Evolutionary conservation across 202 grass and related monocot species (phyloP).

Genomic region (Cymbopogon flexuosus): DNA sequence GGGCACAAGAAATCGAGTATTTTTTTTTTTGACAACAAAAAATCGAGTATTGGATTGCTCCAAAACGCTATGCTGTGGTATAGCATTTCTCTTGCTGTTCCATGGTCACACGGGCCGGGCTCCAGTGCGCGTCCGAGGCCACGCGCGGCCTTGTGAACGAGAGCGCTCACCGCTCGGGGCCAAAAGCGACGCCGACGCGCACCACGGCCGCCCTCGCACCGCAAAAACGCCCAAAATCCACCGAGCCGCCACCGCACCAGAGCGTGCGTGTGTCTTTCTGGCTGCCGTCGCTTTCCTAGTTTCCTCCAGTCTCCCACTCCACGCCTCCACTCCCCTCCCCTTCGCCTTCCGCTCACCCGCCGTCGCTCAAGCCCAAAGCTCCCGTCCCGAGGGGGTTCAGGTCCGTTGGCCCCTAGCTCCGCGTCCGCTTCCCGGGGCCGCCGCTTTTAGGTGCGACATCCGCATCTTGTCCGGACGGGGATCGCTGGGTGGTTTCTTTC

Average conservation of each 20-base stretch:
- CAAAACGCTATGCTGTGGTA: too few species aligned
- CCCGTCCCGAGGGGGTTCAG: conserved; percentile 18
- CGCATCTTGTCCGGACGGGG: conserved; percentile 12
- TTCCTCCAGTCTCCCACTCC: not conserved
- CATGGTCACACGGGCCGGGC: too few species aligned
- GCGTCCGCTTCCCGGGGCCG: conserved; percentile 30
- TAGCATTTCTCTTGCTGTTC: too few species aligned
- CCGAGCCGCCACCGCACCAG: not conserved
- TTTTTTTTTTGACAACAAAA: too few species aligned
- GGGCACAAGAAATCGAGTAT: too few species aligned
- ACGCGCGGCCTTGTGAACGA: not conserved
- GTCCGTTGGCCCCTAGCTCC: conserved; percentile 28
- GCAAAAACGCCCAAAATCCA: conserved; percentile 19
- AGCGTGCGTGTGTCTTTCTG: not conserved
- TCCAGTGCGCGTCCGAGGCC: not conserved
- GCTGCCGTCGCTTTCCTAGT: conserved; percentile 32
- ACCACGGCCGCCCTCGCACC: not conserved
- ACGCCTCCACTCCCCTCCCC: not conserved
- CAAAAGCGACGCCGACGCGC: conserved; percentile 32
- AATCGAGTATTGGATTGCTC: too few species aligned
- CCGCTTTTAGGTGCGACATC: conserved; percentile 38
- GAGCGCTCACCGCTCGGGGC: not conserved
- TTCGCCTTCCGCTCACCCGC: not conserved
- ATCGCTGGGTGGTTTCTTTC: not conserved
- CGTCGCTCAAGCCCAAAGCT: not conserved